Evolutionary conservation across 2,329 filamentous ascomycete species (phyloP), one percentile per base, ranked within the genome.

Genomic region (Plenodomus biglobosus): DNA sequence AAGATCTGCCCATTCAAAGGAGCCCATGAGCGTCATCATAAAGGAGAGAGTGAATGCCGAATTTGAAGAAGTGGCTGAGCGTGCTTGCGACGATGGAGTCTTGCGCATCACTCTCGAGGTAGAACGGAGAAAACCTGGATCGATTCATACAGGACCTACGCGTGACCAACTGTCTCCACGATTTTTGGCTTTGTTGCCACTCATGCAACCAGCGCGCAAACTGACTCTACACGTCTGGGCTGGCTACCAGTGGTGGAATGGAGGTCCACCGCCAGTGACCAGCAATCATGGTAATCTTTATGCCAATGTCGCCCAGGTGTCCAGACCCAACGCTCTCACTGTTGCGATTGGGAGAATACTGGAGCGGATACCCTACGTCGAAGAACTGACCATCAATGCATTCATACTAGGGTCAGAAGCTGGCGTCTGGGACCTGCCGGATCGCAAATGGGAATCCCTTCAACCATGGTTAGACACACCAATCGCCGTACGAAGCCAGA

Each of bases 61-160:
- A 8, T 40, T 52, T 1, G 59, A 59, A n/a, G 60, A 65, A 30
- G 41, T 49, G 15, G 46, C 56, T 8, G 66, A 69, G 36, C 53
- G 58, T 16, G 22, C 45, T 13, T 45, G 44, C 19, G 66, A 68
- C 27, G 48, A 61, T 34, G 52, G 47, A 8, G 35, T 42, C 8
- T 46, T 59, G 7, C 53, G 66, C 6, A 53, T 69, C 22, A 68
- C 66, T 0, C 19, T 69, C 15, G 62, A 68, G 34, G 53, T 64
- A 3, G 48, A 55, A 22, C 44, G 58, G 35, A 35, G 20, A 2
- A 46, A 54, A n/a, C 60, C 54, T 8, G 49, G 53, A 1, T 20
- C 32, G 1, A 56, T 60, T 1, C 64, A 54, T 42, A 58, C 50
- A 32, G 27, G 57, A 4, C 64, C 65, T 1, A 27, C 35, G 1